Evolutionary conservation across 441 rosid species (phyloP).

Genomic region (Erodium trifolium): DNA sequence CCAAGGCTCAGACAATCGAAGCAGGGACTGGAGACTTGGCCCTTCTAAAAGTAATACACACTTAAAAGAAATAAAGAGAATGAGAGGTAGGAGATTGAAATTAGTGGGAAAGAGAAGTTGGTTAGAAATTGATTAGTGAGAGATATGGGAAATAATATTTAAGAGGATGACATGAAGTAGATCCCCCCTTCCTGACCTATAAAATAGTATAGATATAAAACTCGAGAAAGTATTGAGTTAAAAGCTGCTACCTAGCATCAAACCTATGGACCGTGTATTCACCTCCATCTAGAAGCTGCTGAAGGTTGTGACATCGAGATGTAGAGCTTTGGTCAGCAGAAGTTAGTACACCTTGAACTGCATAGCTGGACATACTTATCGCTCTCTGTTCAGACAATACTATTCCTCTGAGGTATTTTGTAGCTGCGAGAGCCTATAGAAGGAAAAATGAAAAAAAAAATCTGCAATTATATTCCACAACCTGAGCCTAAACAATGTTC

Average conservation of each 20-base stretch:
- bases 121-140: neutral
- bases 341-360: constrained; percentile 60
- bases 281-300: constrained; percentile 40
- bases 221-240: constrained; percentile 6
- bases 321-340: constrained; percentile 50
- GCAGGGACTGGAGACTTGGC: neutral
- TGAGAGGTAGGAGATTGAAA: neutral
- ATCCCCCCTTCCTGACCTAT: neutral
- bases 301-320: constrained; percentile 59
- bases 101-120: neutral
- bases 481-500: constrained; percentile 9
- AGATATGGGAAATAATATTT: neutral
- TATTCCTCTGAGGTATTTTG: constrained; percentile 42
- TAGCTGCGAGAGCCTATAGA: constrained; percentile 43
- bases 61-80: neutral
- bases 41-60: neutral
- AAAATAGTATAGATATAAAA: constrained; percentile 8
- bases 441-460: constrained; percentile 17
- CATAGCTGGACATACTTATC: constrained; percentile 35
- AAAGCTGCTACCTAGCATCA: constrained; percentile 45
- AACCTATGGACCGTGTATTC: constrained; percentile 62
- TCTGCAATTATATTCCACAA: constrained; percentile 3
- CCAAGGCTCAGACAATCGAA: constrained; percentile 5
- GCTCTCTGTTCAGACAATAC: constrained; percentile 43
- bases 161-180: neutral